These are phyloP conservation scores for Kurtzmaniella quercitrusa DNA, from an alignment of 1,139 yeast genomes.

Conservation along the genomic window DNA sequence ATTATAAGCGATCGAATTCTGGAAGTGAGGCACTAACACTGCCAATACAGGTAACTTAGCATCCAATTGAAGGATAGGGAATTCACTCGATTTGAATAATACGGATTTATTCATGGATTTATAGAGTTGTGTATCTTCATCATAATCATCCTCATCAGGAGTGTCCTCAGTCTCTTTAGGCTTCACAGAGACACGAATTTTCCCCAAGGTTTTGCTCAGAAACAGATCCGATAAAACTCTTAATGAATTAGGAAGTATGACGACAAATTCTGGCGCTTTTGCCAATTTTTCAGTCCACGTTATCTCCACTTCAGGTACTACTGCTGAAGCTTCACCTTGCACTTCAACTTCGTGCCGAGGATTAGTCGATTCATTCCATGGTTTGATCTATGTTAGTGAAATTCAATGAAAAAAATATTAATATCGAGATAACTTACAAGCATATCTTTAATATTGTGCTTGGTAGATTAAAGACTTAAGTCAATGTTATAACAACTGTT, in stretches of 20 bases:
- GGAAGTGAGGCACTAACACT: slow-evolving; percentile 29
- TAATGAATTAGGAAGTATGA: slow-evolving; percentile 10
- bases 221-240: neutral
- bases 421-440: too few relatives aligned
- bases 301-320: slow-evolving; percentile 4
- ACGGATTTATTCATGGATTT: slow-evolving; percentile 19
- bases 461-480: too few relatives aligned
- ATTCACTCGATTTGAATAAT: neutral
- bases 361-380: slow-evolving; percentile 47
- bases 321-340: slow-evolving; percentile 21
- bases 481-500: too few relatives aligned
- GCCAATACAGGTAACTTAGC: slow-evolving; percentile 11
- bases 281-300: neutral
- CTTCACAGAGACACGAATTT: slow-evolving; percentile 14
- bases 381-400: slow-evolving; percentile 43
- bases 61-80: neutral
- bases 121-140: slow-evolving; percentile 56
- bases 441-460: neutral
- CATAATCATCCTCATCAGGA: slow-evolving; percentile 34
- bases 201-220: slow-evolving; percentile 17
- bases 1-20: slow-evolving; percentile 28
- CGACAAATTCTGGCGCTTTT: neutral
- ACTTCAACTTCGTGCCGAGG: slow-evolving; percentile 56
- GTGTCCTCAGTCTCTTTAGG: slow-evolving; percentile 8
- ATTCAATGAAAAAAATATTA: too few relatives aligned